Evolutionary conservation across 768 basidiomycete species (phyloP), one percentile per base, ranked within the genome.

Genomic region (Mrakia gelida): DNA sequence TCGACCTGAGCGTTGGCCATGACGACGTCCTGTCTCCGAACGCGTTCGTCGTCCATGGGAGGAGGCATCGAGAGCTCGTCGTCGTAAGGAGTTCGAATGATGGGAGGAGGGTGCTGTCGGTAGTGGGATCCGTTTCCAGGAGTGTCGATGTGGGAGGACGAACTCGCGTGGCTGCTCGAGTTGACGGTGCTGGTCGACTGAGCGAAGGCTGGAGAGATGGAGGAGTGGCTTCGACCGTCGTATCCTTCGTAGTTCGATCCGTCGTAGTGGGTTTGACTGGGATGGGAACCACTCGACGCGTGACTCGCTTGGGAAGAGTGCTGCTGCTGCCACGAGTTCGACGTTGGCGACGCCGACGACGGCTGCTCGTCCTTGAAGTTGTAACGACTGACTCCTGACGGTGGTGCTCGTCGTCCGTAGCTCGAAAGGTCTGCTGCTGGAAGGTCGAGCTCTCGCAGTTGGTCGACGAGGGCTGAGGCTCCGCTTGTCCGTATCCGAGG

Each of bases 391-490:
- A 72, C 41, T 30, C 56, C 75, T 11, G 81, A 80, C 0, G 79
- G 77, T 13, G 80, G 76, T 38, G 81, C 80, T 28, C 84, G 80
- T 68, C 81, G 79, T 15, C 83, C 84, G 79, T 84, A 84, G 52
- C 80, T 81, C 34, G 83, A 81, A 10, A 85, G 80, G 73, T 84
- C 83, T 30, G 83, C 83, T 15, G 85, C 83, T 8, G 83, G 83
- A 34, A 85, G 79, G 73, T 85, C 83, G 70, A 86, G 82, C 73
- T 84, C 83, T 23, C 83, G 82, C 1, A 85, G 79, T 62, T 84
- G 84, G 75, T 85, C 81, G 38, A 85, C 83, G 63, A 85, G 75
- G 13, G 81, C 80, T 8, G 80, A 80, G 13, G 79, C 80, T 9
- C 80, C 79, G 16, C 68, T 80, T 38, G 59, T 79, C 21, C 78